A percentile compares a stretch with the other conserved stretches of the same genome.
phyloP scores from a whole-genome alignment of 257 asterid genomes.

The Cordia subcordata region DNA sequence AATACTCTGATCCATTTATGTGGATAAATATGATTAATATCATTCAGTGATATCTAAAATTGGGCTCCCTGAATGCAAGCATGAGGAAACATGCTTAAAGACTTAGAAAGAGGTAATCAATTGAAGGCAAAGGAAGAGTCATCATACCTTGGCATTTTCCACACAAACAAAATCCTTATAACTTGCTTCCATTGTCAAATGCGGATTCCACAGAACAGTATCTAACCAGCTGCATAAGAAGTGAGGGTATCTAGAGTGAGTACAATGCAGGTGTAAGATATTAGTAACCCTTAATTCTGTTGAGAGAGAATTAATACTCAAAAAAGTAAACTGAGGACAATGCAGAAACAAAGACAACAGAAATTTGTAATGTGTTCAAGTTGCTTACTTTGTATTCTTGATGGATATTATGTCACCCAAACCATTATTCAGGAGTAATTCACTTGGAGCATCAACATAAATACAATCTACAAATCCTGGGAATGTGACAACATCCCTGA shows the following conservation, averaged over 20 bases:
- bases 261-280: too few relatives aligned
- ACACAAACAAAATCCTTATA: slow-evolving; percentile 92
- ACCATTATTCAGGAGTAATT: slow-evolving; percentile 76
- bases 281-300: slow-evolving; percentile 79
- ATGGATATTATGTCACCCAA: slow-evolving; percentile 70
- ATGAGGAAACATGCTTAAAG: background rate
- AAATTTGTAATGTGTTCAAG: background rate
- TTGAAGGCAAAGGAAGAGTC: background rate
- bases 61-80: too few relatives aligned
- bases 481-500: slow-evolving; percentile 78
- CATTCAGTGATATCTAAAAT: too few relatives aligned
- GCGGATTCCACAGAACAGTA: slow-evolving; percentile 93
- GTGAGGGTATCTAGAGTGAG: slow-evolving; percentile 8
- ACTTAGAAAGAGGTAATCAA: background rate
- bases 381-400: slow-evolving; percentile 66
- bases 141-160: slow-evolving; percentile 88
- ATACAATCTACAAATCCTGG: slow-evolving; percentile 97
- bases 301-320: too few relatives aligned
- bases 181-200: slow-evolving; percentile 82
- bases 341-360: background rate
- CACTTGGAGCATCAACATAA: slow-evolving; percentile 84
- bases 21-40: too few relatives aligned
- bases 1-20: background rate
- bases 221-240: slow-evolving; percentile 74
- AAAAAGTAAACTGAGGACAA: too few relatives aligned